Percentiles rank a stretch among this genome's conserved stretches.
Conservation (phyloP, 805 yeast species). For the Priceomyces medius region DNA sequence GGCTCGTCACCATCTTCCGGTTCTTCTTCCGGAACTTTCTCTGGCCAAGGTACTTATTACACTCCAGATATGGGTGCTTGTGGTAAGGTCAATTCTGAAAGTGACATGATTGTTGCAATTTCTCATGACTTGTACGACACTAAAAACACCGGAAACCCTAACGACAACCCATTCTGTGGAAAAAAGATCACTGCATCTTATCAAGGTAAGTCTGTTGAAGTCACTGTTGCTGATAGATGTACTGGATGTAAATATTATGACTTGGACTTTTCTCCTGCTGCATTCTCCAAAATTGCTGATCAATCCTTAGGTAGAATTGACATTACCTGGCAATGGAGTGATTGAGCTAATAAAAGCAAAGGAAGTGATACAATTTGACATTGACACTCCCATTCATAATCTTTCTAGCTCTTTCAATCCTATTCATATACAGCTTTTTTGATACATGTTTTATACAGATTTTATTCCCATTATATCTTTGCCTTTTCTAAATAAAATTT, state of each 20-base stretch:
- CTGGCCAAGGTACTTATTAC: conserved; percentile 54
- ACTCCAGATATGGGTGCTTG: conserved; percentile 53
- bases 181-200: conserved; percentile 47
- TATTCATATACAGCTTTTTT: too few species aligned
- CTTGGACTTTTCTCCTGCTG: conserved; percentile 62
- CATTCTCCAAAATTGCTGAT: conserved; percentile 53
- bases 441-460: too few species aligned
- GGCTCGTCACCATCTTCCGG: conserved; percentile 11
- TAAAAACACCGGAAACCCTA: conserved; percentile 36
- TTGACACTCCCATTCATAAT: too few species aligned
- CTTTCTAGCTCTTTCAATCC: too few species aligned
- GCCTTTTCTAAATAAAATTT: too few species aligned
- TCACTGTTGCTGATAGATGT: conserved; percentile 58
- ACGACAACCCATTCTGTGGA: conserved; percentile 53
- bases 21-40: conserved; percentile 5
- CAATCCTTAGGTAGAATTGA: conserved; percentile 52
- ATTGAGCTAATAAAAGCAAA: conserved; percentile 1
- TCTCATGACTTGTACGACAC: conserved; percentile 41
- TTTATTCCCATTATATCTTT: too few species aligned
- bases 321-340: conserved; percentile 49
- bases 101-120: conserved; percentile 56
- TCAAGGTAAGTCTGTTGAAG: conserved; percentile 52
- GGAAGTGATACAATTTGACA: too few species aligned
- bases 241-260: conserved; percentile 50
- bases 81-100: conserved; percentile 44